Evolutionary conservation across 1,139 yeast genomes (phyloP), one percentile per base, ranked within the genome.

Genomic region (Pichia kudriavzevii): DNA sequence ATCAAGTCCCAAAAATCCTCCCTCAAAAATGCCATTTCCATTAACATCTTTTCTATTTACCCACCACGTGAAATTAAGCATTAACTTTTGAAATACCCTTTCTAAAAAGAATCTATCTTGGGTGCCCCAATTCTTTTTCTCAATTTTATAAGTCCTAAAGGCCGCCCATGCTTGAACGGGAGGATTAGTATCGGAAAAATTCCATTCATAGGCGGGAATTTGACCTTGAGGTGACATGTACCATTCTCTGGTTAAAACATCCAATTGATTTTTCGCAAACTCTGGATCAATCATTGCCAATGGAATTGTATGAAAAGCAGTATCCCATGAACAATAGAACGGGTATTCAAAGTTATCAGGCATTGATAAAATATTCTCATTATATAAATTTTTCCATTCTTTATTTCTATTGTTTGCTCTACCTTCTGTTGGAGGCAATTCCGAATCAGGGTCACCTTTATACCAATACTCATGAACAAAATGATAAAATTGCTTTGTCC

Each of bases 221-320:
- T 88, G 96, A n/a, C 97, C 97, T 57, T 88, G 88, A 30, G 97
- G 96, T 59, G 91, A 96, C 94, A 87, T 85, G 59, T 87, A 88
- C 97, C 97, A 88, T 59, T 88, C 97, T 53, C 96, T 72, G 26
- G 94, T 81, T 56, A 88, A 66, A 41, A 87, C 65, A 57, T 83
- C 95, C 47, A 88, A 69, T 61, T 88, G 96, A 51, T 76, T 79
- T 59, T 88, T 88, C 30, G 96, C 94, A 64, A 85, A 88, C 44
- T 77, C 88, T 1, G 96, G 95, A 58, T 88, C 97, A 53, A 88
- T 74, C 91, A 88, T 84, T 5, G 96, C 93, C 46, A 88, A 65
- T 3, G 97, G 96, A 49, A 88, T 75, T 55, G 95, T 84, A 59
- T 88, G 97, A 74, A 88, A 88, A 0, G 96, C 95, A 3, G 95